phyloP scores from a whole-genome alignment of 2,329 filamentous ascomycete genomes.

The Neurospora sp. region DNA sequence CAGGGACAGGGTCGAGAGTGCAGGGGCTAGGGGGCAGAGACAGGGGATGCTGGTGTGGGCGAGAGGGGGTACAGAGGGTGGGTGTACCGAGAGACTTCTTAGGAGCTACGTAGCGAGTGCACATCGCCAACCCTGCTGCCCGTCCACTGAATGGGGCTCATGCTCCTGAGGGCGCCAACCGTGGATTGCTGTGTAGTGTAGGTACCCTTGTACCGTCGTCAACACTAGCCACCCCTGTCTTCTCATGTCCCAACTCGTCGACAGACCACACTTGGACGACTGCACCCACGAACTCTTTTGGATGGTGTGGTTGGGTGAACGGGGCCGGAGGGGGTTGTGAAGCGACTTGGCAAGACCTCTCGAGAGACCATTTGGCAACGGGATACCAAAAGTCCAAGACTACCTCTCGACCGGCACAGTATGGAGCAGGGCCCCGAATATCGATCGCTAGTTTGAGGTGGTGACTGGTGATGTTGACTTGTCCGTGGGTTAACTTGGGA shows the following conservation, averaged over 20 bases:
- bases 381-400: background rate
- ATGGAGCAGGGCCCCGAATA: background rate
- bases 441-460: background rate
- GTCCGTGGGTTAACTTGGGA: background rate
- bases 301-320: background rate
- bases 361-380: too few relatives aligned
- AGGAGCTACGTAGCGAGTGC: background rate
- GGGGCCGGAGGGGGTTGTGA: background rate
- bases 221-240: background rate
- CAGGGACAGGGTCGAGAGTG: conserved; percentile 2
- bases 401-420: background rate
- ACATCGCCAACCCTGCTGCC: background rate
- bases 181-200: background rate
- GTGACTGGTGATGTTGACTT: background rate
- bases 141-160: background rate
- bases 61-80: conserved; percentile 9
- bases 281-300: background rate
- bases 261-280: background rate
- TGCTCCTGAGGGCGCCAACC: background rate
- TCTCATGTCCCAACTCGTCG: background rate
- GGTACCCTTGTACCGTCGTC: background rate
- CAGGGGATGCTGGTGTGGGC: background rate
- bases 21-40: background rate
- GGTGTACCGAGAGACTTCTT: conserved; percentile 5
- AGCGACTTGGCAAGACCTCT: too few relatives aligned